Evolutionary conservation across 1,139 yeast species (phyloP), one percentile per base, ranked within the genome.

Genomic region (Candida gigantensis): DNA sequence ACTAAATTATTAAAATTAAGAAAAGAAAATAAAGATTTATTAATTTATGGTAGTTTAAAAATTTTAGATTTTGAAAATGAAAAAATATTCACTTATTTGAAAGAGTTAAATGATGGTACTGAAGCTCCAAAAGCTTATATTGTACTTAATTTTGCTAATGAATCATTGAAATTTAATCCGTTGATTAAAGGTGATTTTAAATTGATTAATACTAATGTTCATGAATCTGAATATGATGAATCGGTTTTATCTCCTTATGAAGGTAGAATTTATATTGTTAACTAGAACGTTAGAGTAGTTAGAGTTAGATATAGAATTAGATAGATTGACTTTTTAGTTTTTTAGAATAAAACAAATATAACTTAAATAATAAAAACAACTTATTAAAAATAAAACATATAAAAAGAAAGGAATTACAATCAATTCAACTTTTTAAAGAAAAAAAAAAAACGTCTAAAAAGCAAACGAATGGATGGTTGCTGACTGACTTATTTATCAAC

Each of bases 31-130:
- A 65, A 62, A 45, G 77, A 73, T 36, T 44, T 67, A 19, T 55
- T 74, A 36, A 62, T 73, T 30, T 71, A 74, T 47, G 84, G 84
- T n/a, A 50, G 51, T 16, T 71, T 74, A 48, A 60, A 65, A 37
- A 53, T 71, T 24, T 50, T 68, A 46, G 77, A 73, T 45, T 43
- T 37, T 32, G 72, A 67, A 9, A 63, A 71, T 50, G 49, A 54
- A 24, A 49, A 64, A 35, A 50, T 60, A n/a, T 72, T 74, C 47
- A 59, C 67, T 4, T 69, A 58, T 49, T 44, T 61, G 32, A 75
- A 75, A 55, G 51, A 49, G 24, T 35, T 36, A 18, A 32, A 31
- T 11, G 36, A 37, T 16, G 24, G 25, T 6, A 21, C 35, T 14
- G 30, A 43, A 11, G 41, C 49, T 16, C 46, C 55, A 28, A 61